Evolutionary conservation across 495 filamentous ascomycete genomes (phyloP).

Genomic region (Penicillium subrubescens): DNA sequence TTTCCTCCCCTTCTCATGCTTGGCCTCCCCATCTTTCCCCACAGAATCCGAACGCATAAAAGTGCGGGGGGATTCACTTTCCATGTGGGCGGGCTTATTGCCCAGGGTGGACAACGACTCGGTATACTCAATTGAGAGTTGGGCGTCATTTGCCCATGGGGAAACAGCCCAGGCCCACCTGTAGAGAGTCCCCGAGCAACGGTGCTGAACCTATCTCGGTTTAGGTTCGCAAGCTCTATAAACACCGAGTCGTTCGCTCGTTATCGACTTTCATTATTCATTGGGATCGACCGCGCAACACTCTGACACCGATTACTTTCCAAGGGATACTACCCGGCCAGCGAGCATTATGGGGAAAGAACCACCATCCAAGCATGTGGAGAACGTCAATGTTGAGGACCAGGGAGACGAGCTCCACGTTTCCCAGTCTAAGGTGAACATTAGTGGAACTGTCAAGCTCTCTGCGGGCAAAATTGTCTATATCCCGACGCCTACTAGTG

Average conservation of each 20-base stretch:
- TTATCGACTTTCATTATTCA: neutral
- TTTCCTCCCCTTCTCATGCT: no score
- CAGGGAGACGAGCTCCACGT: neutral
- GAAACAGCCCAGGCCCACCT: neutral
- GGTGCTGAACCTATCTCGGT: neutral
- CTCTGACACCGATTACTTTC: neutral
- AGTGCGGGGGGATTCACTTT: slow-evolving; percentile 5
- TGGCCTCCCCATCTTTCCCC: neutral
- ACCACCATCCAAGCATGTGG: neutral
- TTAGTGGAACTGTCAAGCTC: slow-evolving; percentile 1
- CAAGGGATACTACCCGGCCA: neutral
- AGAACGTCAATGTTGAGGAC: neutral
- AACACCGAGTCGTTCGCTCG: neutral
- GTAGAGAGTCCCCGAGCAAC: neutral
- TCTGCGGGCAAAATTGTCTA: neutral
- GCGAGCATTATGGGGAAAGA: neutral
- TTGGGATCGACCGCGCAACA: neutral
- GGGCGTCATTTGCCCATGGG: neutral
- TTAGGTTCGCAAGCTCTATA: neutral
- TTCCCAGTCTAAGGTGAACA: slow-evolving; percentile 1
- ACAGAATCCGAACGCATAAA: neutral
- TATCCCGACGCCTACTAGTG: neutral
- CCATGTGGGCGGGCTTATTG: neutral
- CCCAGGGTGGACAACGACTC: neutral
- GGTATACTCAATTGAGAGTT: neutral